A percentile compares a stretch with the other conserved stretches of the same genome.
phyloP scores from a whole-genome alignment of 1,284 basidiomycete genomes.

The Coniferiporia weirii region DNA sequence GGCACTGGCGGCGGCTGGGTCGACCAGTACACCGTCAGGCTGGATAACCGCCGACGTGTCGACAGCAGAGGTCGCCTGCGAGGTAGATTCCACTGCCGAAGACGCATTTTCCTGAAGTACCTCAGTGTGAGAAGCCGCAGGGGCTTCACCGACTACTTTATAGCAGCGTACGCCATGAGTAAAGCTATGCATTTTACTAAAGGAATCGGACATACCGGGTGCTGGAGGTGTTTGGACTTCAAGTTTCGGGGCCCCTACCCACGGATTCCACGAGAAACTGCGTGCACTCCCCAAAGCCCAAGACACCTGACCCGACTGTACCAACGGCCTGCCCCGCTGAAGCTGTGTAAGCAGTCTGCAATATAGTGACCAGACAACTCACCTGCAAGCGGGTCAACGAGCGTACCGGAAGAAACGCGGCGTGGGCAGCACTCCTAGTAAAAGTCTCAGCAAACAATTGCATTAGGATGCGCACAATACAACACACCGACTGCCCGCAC shows the following conservation, averaged over 20 bases:
- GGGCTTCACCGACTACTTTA: neutral
- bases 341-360: neutral
- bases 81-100: neutral
- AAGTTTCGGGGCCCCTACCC: neutral
- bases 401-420: slow-evolving; percentile 7
- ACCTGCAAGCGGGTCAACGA: slow-evolving; percentile 8
- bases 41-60: neutral
- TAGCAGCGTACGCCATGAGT: neutral
- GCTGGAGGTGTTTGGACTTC: neutral
- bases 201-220: neutral
- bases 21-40: neutral
- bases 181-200: neutral
- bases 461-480: neutral
- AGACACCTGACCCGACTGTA: neutral
- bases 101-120: neutral
- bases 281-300: slow-evolving; percentile 4
- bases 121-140: neutral
- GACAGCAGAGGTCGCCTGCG: neutral
- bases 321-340: slow-evolving; percentile 1
- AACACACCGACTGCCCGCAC: neutral
- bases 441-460: neutral
- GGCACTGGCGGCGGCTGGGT: neutral
- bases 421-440: neutral
- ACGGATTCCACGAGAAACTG: slow-evolving; percentile 14
- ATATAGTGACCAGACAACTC: neutral